Conservation (phyloP, 2,329 filamentous ascomycete species). For the Cladosporium sp. region DNA sequence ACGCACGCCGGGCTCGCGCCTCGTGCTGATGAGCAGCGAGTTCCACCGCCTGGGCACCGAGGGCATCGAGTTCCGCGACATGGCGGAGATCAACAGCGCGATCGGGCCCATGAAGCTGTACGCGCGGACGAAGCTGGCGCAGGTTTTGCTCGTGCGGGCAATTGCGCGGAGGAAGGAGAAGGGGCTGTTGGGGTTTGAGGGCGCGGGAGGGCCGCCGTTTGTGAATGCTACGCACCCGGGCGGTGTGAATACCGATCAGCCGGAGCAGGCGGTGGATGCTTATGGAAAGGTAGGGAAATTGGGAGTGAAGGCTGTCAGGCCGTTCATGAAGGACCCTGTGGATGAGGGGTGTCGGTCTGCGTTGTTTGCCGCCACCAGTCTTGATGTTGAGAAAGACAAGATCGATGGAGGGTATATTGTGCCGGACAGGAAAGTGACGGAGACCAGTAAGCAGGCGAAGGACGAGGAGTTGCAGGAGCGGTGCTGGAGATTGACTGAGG, state of each 20-base stretch:
- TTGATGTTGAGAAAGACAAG: constrained; percentile 37
- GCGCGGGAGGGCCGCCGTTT: constrained; percentile 30
- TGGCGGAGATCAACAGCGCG: constrained; percentile 45
- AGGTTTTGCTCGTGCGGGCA: constrained; percentile 41
- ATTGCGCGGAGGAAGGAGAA: constrained; percentile 35
- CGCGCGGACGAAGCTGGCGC: constrained; percentile 45
- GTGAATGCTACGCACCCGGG: constrained; percentile 48
- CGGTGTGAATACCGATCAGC: constrained; percentile 44
- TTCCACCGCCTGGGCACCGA: constrained; percentile 37
- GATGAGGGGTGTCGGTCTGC: constrained; percentile 43
- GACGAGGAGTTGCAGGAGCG: constrained; percentile 39
- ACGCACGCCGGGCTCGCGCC: constrained; percentile 39
- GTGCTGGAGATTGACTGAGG: constrained; percentile 42
- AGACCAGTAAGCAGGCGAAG: constrained; percentile 37
- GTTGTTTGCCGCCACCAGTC: constrained; percentile 43
- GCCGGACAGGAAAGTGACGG: constrained; percentile 43
- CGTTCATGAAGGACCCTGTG: constrained; percentile 47
- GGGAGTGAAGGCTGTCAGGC: constrained; percentile 37
- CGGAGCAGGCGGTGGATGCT: constrained; percentile 43
- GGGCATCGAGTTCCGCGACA: constrained; percentile 36
- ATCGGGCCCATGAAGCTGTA: constrained; percentile 45
- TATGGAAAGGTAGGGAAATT: constrained; percentile 44
- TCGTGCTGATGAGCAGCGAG: constrained; percentile 47
- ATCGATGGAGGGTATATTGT: constrained; percentile 46
- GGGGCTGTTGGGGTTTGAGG: constrained; percentile 31